These are phyloP conservation scores for button mushroom (Agaricus bisporus) DNA, from an alignment of 768 basidiomycete species.

Conservation along the genomic window DNA sequence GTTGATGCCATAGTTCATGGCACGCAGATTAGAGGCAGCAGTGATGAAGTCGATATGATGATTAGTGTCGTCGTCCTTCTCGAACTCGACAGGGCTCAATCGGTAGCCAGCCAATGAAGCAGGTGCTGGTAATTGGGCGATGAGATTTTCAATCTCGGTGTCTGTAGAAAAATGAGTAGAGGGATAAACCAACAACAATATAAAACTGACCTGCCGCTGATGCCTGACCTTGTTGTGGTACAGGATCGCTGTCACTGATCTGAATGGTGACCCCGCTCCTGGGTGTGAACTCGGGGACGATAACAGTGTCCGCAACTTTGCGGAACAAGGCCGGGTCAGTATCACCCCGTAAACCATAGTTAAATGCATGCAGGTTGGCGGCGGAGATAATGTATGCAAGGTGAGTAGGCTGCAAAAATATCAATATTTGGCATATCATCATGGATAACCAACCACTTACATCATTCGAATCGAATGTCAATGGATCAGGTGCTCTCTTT, in stretches of 20 bases:
- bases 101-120: constrained; percentile 95
- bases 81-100: constrained; percentile 91
- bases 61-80: constrained; percentile 98
- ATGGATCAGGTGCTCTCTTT: constrained; percentile 91
- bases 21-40: constrained; percentile 93
- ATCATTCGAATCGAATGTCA: constrained; percentile 81
- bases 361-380: constrained; percentile 95
- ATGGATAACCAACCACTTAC: constrained; percentile 38
- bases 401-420: constrained; percentile 60
- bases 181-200: not conserved
- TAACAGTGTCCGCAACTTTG: constrained; percentile 75
- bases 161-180: constrained; percentile 25
- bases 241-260: constrained; percentile 88
- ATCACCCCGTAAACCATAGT: constrained; percentile 93
- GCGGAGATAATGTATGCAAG: constrained; percentile 86
- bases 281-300: constrained; percentile 91
- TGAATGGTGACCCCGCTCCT: constrained; percentile 91
- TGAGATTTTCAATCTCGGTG: constrained; percentile 49
- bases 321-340: constrained; percentile 74
- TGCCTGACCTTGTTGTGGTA: constrained; percentile 41
- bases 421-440: constrained; percentile 9
- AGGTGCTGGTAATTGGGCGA: constrained; percentile 76
- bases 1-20: constrained; percentile 88
- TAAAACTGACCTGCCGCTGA: constrained; percentile 27
- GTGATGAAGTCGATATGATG: constrained; percentile 99